Conservation (phyloP, 805 yeast species). For the Kluyveromyces wickerhamii region DNA sequence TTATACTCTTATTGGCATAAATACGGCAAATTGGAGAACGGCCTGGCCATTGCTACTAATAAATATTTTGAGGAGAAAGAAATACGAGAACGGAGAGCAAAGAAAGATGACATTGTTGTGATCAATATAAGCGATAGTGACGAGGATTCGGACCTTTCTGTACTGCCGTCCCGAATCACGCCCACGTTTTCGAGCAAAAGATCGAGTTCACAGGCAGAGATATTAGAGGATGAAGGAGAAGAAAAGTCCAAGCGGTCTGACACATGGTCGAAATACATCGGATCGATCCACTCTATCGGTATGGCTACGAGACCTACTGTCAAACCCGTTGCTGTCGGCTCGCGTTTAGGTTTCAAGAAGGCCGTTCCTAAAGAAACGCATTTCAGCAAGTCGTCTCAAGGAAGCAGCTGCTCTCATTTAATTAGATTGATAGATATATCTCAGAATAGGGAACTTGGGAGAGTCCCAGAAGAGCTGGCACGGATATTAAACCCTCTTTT, state of each 20-base stretch:
- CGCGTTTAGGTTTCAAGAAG: constrained; percentile 3
- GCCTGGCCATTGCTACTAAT: constrained; percentile 1
- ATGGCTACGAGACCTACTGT: constrained; percentile 66
- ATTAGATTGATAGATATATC: constrained; percentile 27
- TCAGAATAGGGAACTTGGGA: constrained; percentile 55
- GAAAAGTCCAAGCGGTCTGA: constrained; percentile 13
- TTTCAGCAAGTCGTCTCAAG: not conserved
- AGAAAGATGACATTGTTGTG: not conserved
- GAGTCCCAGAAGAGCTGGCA: constrained; percentile 65
- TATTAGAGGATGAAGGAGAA: not conserved
- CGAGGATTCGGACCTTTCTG: not conserved
- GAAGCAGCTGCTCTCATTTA: constrained; percentile 9
- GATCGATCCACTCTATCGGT: constrained; percentile 51
- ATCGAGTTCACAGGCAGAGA: constrained; percentile 1
- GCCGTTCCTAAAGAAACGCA: not conserved
- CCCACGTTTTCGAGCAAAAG: not conserved
- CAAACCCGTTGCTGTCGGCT: constrained; percentile 28
- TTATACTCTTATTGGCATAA: not conserved
- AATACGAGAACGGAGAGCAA: not conserved
- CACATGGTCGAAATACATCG: constrained; percentile 44
- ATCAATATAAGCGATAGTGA: constrained; percentile 2
- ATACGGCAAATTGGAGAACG: constrained; percentile 1
- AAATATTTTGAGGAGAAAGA: constrained; percentile 2
- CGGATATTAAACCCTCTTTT: constrained; percentile 53
- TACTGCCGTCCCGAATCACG: not conserved